phyloP scores from a whole-genome alignment of 2,329 filamentous ascomycete species.

The Claviceps digitariae region DNA sequence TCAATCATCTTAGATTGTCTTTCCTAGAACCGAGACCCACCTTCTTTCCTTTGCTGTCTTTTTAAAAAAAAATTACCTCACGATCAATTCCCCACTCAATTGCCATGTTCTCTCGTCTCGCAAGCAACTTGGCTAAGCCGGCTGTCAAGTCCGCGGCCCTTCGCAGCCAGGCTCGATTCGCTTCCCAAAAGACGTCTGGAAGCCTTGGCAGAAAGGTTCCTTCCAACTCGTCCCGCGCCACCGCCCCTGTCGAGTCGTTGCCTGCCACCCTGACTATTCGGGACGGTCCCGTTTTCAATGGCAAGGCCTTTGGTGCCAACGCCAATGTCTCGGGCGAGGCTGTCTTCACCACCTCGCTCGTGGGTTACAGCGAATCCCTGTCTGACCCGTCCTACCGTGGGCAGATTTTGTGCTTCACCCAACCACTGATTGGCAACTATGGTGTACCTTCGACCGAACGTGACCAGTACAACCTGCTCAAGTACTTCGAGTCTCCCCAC shows the following conservation, averaged over 20 bases:
- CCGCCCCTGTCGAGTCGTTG: conserved; percentile 42
- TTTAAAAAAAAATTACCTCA: neutral
- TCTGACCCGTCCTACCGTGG: conserved; percentile 79
- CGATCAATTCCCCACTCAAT: conserved; percentile 4
- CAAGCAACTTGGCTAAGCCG: conserved; percentile 38
- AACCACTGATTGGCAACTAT: conserved; percentile 93
- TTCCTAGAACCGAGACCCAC: neutral
- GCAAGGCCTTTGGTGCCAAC: conserved; percentile 92
- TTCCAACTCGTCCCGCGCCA: conserved; percentile 41
- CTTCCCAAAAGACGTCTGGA: conserved; percentile 33
- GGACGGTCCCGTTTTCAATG: conserved; percentile 90
- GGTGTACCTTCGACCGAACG: conserved; percentile 78
- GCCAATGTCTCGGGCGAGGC: conserved; percentile 95
- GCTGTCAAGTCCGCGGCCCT: conserved; percentile 30
- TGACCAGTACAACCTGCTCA: conserved; percentile 80
- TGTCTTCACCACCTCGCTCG: conserved; percentile 94
- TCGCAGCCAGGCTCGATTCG: conserved; percentile 24
- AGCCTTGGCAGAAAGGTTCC: conserved; percentile 60
- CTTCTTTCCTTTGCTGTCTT: neutral
- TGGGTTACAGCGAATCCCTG: conserved; percentile 94
- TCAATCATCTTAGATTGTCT: conserved; percentile 16
- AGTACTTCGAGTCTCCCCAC: conserved; percentile 97
- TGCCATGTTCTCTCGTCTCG: conserved; percentile 48
- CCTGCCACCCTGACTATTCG: conserved; percentile 86
- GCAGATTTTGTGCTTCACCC: conserved; percentile 93